A percentile compares a stretch with the other conserved stretches of the same genome.
Conservation (phyloP, 108 stramenopile genomes). For the Nitzschia palea region DNA sequence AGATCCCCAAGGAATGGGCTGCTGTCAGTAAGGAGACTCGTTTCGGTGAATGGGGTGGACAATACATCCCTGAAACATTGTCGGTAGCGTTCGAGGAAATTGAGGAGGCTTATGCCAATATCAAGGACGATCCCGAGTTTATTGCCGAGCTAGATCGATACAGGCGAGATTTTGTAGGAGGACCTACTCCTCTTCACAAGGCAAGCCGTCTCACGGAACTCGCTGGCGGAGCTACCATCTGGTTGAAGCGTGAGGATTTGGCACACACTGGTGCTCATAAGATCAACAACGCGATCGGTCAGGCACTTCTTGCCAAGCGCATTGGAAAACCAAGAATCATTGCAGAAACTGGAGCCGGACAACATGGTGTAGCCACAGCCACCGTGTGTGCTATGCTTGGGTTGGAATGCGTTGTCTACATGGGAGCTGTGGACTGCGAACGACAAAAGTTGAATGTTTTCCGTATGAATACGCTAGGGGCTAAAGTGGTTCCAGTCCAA, state of each 20-base stretch:
- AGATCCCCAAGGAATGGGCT: conserved; percentile 54
- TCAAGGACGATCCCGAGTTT: conserved; percentile 90
- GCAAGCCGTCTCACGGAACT: conserved; percentile 89
- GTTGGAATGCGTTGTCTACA: conserved; percentile 95
- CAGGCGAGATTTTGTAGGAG: conserved; percentile 90
- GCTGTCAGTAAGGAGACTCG: conserved; percentile 44
- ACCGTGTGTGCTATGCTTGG: conserved; percentile 95
- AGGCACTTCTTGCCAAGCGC: conserved; percentile 93
- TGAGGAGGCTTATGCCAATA: conserved; percentile 82
- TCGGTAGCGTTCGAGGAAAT: conserved; percentile 95
- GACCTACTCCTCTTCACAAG: conserved; percentile 93
- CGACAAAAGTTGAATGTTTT: conserved; percentile 96
- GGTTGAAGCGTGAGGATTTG: conserved; percentile 96
- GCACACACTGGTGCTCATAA: conserved; percentile 98
- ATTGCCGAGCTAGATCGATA: conserved; percentile 90
- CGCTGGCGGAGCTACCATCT: conserved; percentile 92
- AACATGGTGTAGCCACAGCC: conserved; percentile 98
- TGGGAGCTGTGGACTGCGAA: conserved; percentile 97
- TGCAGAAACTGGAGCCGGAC: conserved; percentile 97
- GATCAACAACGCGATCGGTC: conserved; percentile 98
- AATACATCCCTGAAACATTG: conserved; percentile 97
- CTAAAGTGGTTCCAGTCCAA: conserved; percentile 92
- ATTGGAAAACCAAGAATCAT: conserved; percentile 96
- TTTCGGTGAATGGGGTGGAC: conserved; percentile 96
- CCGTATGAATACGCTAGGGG: conserved; percentile 97